Evolutionary conservation across 129 eudicot genomes (phyloP).

Genomic region (Arctium lappa): DNA sequence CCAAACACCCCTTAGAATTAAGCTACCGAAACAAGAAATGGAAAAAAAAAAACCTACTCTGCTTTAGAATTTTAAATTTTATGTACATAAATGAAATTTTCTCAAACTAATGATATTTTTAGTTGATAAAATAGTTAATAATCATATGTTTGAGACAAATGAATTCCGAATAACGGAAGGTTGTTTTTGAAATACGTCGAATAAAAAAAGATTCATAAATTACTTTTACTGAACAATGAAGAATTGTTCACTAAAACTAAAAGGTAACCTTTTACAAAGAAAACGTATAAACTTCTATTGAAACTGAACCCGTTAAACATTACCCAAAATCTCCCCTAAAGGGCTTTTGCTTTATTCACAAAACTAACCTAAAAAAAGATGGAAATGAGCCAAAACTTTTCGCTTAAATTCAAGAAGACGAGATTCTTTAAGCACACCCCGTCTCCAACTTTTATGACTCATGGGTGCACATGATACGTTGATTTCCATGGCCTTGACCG

Average conservation of each 20-base stretch:
- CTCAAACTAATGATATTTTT: no score
- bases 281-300: not conserved
- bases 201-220: no score
- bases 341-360: conserved; percentile 5
- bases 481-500: conserved; percentile 14
- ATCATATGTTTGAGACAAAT: no score
- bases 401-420: not conserved
- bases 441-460: conserved; percentile 1
- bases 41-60: no score
- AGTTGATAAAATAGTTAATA: no score
- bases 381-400: not conserved
- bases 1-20: no score
- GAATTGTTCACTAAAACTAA: not conserved
- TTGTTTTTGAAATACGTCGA: no score
- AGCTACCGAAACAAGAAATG: no score
- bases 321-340: not conserved
- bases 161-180: no score
- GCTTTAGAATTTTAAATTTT: no score
- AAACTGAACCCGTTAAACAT: not conserved
- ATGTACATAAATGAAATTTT: no score
- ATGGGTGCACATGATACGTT: conserved; percentile 16
- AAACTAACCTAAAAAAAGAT: not conserved
- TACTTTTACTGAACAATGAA: not conserved
- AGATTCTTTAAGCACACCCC: not conserved
- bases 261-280: not conserved